phyloP scores from a whole-genome alignment of 2,329 filamentous ascomycete genomes.

The Rutstroemia sp. region DNA sequence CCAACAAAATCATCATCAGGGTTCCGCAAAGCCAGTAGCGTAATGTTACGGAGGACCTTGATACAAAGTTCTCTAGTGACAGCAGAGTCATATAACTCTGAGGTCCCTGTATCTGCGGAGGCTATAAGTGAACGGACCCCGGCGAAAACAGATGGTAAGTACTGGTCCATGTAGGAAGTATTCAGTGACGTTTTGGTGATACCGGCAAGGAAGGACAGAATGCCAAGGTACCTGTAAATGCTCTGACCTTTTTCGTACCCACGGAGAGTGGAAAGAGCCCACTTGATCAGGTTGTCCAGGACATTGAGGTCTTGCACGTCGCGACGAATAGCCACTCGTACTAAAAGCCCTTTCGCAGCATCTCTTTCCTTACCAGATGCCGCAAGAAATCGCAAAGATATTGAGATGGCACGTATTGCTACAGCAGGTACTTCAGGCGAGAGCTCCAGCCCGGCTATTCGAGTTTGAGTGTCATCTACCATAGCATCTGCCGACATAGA shows the following conservation, averaged over 20 bases:
- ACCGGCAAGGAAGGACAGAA: slow-evolving; percentile 72
- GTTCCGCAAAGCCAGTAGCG: slow-evolving; percentile 45
- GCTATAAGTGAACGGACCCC: slow-evolving; percentile 53
- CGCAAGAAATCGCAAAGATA: slow-evolving; percentile 65
- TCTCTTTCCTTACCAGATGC: slow-evolving; percentile 81
- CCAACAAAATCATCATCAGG: slow-evolving; percentile 13
- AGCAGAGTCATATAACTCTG: slow-evolving; percentile 60
- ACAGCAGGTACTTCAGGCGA: slow-evolving; percentile 59
- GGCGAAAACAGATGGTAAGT: slow-evolving; percentile 59
- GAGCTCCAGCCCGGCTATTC: slow-evolving; percentile 45
- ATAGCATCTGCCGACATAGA: slow-evolving; percentile 65
- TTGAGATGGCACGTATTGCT: slow-evolving; percentile 58
- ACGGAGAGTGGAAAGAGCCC: slow-evolving; percentile 58
- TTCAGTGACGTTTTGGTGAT: slow-evolving; percentile 62
- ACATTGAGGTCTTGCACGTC: slow-evolving; percentile 82
- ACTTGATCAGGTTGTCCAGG: slow-evolving; percentile 58
- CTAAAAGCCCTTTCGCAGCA: slow-evolving; percentile 75
- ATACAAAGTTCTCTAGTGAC: slow-evolving; percentile 74
- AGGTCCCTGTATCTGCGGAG: slow-evolving; percentile 40
- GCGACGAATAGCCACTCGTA: slow-evolving; percentile 70
- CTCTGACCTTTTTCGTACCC: slow-evolving; percentile 30
- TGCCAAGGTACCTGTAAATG: slow-evolving; percentile 71
- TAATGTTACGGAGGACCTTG: slow-evolving; percentile 74
- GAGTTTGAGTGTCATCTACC: slow-evolving; percentile 38
- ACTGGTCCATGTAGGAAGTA: slow-evolving; percentile 63